Base-by-base conservation (phyloP, 305 asterid genomes). In the Fraxinus paxiana region DNA sequence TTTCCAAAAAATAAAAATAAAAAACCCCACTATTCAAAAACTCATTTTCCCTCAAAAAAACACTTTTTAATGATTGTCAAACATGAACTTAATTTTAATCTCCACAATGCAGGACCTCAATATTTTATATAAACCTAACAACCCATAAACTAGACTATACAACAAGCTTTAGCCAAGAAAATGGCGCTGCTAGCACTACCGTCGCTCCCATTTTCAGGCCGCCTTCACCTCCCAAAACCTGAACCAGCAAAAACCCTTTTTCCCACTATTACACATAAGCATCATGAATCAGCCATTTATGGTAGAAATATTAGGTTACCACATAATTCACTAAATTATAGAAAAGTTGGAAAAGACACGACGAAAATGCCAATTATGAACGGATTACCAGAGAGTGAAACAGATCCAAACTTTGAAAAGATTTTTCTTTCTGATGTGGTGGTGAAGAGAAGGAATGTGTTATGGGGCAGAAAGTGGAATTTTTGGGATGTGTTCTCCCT, bases 401-500 rank as follows among this genome's bases (percentile, higher is more conserved):
- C 83, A 78, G 85, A 79, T 17, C 82, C 89, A 24, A 87, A 28
- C 65, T 82, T 83, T 38, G 90, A 92, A 3, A 85, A 85, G 65
- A 90, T 90, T 80, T 71, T 88, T 81, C 75, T 88, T 1, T 92
- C 96, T 1, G 96, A 92, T 81, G 93, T 93, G 71, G 91, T 83
- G 85, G 92, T 90, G 79, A 81, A 81, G 84, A 87, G 48, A 67
- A 90, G 87, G 82, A 85, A 85, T 20, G 85, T 88, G 17, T 85
- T 35, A 41, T 71, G 80, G 88, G 90, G 86, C n/a, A 88, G 95
- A 76, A 84, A 86, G 77, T 91, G 97, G 96, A 91, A 76, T 85
- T 76, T 81, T 37, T n/a, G 84, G 24, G 96, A 92, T 83, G 43
- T 90, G 35, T 88, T 81, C 4, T 79, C 88, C 2, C 82, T 89